phyloP scores from a whole-genome alignment of 129 eudicot species.

The Smallanthus sonchifolius region DNA sequence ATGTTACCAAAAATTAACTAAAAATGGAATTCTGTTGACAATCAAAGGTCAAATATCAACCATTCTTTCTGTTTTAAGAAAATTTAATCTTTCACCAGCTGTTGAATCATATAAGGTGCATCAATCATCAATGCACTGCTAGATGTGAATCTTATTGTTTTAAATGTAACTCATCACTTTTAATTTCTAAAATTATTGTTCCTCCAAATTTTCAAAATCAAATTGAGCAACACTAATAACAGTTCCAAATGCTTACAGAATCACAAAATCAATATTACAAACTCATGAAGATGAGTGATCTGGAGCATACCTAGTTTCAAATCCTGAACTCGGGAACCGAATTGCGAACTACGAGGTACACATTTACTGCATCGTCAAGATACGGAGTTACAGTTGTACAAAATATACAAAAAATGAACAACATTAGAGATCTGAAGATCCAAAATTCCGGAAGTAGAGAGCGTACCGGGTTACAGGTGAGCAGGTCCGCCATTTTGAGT shows the following conservation, averaged over 20 bases:
- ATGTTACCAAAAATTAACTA: background rate
- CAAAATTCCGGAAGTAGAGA: background rate
- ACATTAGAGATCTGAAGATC: constrained; percentile 11
- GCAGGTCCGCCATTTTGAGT: constrained; percentile 17
- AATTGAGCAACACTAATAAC: background rate
- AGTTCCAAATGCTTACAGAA: constrained; percentile 4
- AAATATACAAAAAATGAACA: background rate
- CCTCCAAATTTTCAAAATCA: background rate
- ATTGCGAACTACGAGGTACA: constrained; percentile 6
- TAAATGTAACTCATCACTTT: background rate
- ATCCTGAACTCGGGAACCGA: background rate
- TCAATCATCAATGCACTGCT: background rate
- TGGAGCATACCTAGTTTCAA: constrained; percentile 12
- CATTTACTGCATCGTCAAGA: constrained; percentile 17
- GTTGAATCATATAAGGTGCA: background rate
- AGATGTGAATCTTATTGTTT: background rate
- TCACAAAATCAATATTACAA: background rate
- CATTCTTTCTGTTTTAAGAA: background rate
- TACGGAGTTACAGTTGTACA: background rate
- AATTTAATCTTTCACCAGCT: background rate
- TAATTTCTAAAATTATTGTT: background rate
- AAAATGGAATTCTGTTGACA: background rate
- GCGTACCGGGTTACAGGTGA: constrained; percentile 7
- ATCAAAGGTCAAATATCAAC: background rate
- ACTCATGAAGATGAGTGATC: background rate